Base-by-base conservation (phyloP, 257 asterid genomes). In the Nicotiana paniculata region DNA sequence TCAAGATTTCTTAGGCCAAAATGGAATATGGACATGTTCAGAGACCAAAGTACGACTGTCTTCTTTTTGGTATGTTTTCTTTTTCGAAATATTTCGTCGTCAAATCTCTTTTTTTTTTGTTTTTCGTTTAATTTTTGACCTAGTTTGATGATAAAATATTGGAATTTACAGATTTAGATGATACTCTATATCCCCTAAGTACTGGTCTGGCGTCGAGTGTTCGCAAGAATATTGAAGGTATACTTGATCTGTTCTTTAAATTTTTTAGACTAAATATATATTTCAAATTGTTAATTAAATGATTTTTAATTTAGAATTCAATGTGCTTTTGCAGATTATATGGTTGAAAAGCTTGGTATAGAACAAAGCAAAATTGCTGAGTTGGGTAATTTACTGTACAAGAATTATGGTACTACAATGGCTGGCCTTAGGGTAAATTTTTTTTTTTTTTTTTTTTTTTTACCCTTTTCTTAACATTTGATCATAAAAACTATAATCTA, bases 321-420 rank as follows among this genome's bases (percentile, higher is more conserved):
- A 16, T 35, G 6, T 51, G 12, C 46, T 80, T 85, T 59, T 63
- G 16, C 90, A 96, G 99, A 84, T 91, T 96, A 90, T 80, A 86
- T 96, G 96, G 86, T 93, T 35, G 97, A 96, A 85, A 96, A 90
- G 78, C 91, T 94, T 86, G 93, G 94, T 35, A 84, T 96, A 28
- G 96, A 94, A 8, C 89, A 86, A 89, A 86, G 90, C 91, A 92
- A 90, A 87, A 90, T 93, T 65, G 81, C 82, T 12, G 93, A 87
- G 58, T 85, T 96, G 85, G 86, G 98, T 66, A 84, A 93, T 88
- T 87, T 93, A 33, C 87, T 93, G 74, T 96, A 94, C 83, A 94
- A 91, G 86, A 91, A 94, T 82, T 96, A 96, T 80, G 99, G 98
- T 79, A 96, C 98, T 33, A 94, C 99, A 79, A 94, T 96, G 99